Evolutionary conservation across 345 rosid species (phyloP).

Genomic region (Noccaea bulbosa): DNA sequence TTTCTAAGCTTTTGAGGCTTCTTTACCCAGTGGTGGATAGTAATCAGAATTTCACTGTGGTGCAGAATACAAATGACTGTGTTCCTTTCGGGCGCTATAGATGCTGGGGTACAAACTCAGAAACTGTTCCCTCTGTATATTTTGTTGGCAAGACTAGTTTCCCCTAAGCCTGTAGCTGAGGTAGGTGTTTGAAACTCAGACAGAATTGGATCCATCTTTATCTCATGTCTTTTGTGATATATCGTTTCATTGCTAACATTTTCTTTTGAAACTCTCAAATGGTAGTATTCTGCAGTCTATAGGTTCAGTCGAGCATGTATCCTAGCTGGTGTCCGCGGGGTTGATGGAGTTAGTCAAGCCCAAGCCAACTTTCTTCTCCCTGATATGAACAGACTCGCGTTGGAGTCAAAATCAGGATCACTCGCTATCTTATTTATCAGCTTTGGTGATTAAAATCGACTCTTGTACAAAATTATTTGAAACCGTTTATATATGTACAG

Average conservation of each 20-base stretch:
- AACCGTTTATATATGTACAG: constrained; percentile 22
- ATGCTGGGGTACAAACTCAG: constrained; percentile 60
- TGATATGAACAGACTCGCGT: constrained; percentile 72
- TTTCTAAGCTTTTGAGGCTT: background rate
- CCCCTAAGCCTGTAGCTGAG: constrained; percentile 61
- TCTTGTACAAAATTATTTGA: constrained; percentile 13
- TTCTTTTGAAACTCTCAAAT: constrained; percentile 44
- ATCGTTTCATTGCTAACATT: constrained; percentile 38
- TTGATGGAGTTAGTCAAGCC: constrained; percentile 64
- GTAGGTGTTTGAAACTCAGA: constrained; percentile 46
- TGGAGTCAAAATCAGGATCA: constrained; percentile 81
- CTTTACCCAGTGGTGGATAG: constrained; percentile 16
- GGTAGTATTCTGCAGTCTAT: constrained; percentile 89
- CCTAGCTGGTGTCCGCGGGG: constrained; percentile 73
- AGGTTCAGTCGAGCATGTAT: constrained; percentile 80
- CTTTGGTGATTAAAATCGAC: constrained; percentile 58
- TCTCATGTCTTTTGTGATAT: constrained; percentile 8
- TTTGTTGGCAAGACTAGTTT: constrained; percentile 75
- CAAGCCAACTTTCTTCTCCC: constrained; percentile 85
- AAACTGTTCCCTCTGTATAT: constrained; percentile 75
- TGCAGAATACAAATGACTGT: constrained; percentile 81
- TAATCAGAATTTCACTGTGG: constrained; percentile 14
- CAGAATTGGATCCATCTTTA: constrained; percentile 4
- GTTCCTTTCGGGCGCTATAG: constrained; percentile 55
- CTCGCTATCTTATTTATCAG: constrained; percentile 82